Evolutionary conservation across 495 filamentous ascomycete genomes (phyloP).

Genomic region (Astrocystis sublimbata): DNA sequence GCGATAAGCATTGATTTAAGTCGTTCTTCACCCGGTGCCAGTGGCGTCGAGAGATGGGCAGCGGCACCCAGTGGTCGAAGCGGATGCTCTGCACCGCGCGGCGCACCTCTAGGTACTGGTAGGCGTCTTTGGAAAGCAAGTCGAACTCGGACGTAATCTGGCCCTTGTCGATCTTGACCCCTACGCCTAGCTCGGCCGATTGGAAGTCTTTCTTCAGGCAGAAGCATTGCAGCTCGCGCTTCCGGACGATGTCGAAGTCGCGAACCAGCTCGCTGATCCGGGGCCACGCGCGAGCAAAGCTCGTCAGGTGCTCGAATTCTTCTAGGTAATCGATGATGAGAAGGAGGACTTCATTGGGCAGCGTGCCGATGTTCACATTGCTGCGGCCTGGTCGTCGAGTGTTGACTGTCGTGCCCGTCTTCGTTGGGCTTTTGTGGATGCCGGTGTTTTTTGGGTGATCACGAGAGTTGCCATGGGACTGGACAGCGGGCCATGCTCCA

Average conservation of each 20-base stretch:
- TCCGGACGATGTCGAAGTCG: slow-evolving; percentile 45
- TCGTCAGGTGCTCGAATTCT: slow-evolving; percentile 38
- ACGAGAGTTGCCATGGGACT: neutral
- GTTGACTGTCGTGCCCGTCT: neutral
- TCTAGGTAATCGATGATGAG: slow-evolving; percentile 40
- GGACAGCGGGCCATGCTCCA: slow-evolving; percentile 5
- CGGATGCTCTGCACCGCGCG: slow-evolving; percentile 42
- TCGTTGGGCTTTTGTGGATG: neutral
- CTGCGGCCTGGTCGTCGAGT: neutral
- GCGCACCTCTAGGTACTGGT: slow-evolving; percentile 30
- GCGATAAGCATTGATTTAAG: slow-evolving; percentile 21
- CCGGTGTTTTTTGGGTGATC: too few species aligned
- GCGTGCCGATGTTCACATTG: slow-evolving; percentile 18
- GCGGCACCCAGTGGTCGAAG: slow-evolving; percentile 49
- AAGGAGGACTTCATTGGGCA: slow-evolving; percentile 47
- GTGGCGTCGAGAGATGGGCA: slow-evolving; percentile 50
- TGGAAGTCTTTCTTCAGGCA: slow-evolving; percentile 47
- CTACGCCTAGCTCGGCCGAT: slow-evolving; percentile 46
- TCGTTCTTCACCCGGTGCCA: slow-evolving; percentile 40
- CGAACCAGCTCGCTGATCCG: slow-evolving; percentile 37
- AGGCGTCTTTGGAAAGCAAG: slow-evolving; percentile 46
- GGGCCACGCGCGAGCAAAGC: slow-evolving; percentile 40
- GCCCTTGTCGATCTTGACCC: slow-evolving; percentile 32
- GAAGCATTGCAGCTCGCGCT: slow-evolving; percentile 54
- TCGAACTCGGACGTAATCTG: slow-evolving; percentile 52